These are phyloP conservation scores for Pseudozyma pruni DNA, from an alignment of 1,284 basidiomycete species.

Conservation along the genomic window DNA sequence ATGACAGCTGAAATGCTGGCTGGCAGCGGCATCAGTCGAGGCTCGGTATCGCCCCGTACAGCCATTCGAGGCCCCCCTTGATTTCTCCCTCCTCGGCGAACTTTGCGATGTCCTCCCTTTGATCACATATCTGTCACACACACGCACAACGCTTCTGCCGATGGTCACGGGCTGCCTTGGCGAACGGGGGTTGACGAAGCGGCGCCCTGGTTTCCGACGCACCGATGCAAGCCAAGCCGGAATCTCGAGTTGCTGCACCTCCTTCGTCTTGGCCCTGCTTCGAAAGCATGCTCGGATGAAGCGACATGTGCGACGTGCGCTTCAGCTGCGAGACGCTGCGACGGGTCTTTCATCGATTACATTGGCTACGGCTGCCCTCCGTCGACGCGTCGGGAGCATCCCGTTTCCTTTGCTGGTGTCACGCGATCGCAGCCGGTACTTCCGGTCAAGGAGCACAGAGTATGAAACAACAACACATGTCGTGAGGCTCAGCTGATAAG, in stretches of 20 bases:
- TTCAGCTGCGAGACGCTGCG: not conserved
- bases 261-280: constrained; percentile 1
- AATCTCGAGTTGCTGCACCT: constrained; percentile 10
- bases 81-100: constrained; percentile 17
- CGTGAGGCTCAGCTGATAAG: no score
- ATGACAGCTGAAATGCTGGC: constrained; percentile 3
- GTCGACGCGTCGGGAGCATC: no score
- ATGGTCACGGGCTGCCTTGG: not conserved
- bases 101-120: constrained; percentile 3
- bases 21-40: not conserved
- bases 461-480: no score
- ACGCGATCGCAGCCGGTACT: no score
- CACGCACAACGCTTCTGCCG: not conserved
- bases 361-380: not conserved
- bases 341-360: not conserved
- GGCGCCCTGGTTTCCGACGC: not conserved
- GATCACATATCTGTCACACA: not conserved
- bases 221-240: constrained; percentile 15
- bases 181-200: not conserved
- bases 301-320: constrained; percentile 1
- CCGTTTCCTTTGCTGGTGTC: no score
- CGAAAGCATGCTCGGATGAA: not conserved
- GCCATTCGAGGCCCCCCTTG: no score
- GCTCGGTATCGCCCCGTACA: not conserved
- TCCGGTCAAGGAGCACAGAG: no score